These are phyloP conservation scores for Psilocybe azurescens DNA, from an alignment of 768 basidiomycete species.

Conservation along the genomic window DNA sequence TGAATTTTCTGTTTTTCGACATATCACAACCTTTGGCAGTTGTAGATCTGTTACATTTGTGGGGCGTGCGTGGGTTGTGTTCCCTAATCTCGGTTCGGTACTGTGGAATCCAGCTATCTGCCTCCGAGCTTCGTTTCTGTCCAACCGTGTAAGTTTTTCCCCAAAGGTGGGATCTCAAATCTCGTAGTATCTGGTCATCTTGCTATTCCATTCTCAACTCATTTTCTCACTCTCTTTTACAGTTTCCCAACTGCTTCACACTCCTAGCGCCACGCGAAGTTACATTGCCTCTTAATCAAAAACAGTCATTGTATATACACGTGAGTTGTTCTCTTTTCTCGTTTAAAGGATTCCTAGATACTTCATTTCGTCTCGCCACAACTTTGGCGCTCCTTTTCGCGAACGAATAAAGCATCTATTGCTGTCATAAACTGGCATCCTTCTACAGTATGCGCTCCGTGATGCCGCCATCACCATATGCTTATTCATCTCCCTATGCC, in stretches of 20 bases:
- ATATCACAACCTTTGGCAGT: slow-evolving; percentile 9
- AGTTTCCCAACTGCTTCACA: slow-evolving; percentile 25
- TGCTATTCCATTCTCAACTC: slow-evolving; percentile 19
- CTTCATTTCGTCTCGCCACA: slow-evolving; percentile 11
- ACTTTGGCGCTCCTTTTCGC: slow-evolving; percentile 6
- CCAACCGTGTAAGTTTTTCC: slow-evolving; percentile 18
- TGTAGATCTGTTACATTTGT: slow-evolving; percentile 9
- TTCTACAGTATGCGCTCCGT: slow-evolving; percentile 23
- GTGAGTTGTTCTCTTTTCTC: slow-evolving; percentile 27
- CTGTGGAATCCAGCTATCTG: slow-evolving; percentile 16
- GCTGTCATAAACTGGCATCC: slow-evolving; percentile 7
- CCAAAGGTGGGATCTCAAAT: slow-evolving; percentile 18
- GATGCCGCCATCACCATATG: slow-evolving; percentile 39
- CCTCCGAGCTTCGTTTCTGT: slow-evolving; percentile 18
- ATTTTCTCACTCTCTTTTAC: slow-evolving; percentile 23
- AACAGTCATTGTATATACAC: slow-evolving; percentile 20
- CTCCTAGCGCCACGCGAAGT: slow-evolving; percentile 27
- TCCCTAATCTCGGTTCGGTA: slow-evolving; percentile 8
- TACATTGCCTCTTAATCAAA: not conserved
- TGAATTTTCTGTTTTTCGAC: not conserved
- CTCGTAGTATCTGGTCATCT: slow-evolving; percentile 3
- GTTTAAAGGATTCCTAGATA: slow-evolving; percentile 14
- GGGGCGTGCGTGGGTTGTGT: slow-evolving; percentile 15
- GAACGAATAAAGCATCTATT: not conserved
- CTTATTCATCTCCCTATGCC: slow-evolving; percentile 40